Conservation (phyloP, 2,329 filamentous ascomycete genomes). For the Pestalotiopsis sp. region DNA sequence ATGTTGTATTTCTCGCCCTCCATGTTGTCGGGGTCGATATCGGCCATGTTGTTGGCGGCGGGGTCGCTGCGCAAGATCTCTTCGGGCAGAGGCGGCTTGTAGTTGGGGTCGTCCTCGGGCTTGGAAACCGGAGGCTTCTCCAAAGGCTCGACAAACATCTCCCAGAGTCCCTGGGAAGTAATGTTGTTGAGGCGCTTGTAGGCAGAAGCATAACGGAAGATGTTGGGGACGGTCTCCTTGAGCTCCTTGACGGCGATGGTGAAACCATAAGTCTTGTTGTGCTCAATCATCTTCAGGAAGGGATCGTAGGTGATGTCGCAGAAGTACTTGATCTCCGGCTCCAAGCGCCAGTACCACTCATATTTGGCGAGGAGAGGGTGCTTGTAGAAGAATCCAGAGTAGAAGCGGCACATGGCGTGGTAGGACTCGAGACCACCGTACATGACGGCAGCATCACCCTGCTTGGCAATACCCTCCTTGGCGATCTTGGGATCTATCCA, state of each 20-base stretch:
- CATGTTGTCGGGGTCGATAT: slow-evolving; percentile 91
- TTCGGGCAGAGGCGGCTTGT: slow-evolving; percentile 73
- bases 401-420: slow-evolving; percentile 99
- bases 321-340: slow-evolving; percentile 99
- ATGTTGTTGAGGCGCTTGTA: slow-evolving; percentile 94
- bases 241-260: slow-evolving; percentile 98
- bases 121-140: slow-evolving; percentile 62
- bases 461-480: slow-evolving; percentile 93
- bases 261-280: slow-evolving; percentile 98
- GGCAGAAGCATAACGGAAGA: slow-evolving; percentile 97
- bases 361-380: slow-evolving; percentile 94
- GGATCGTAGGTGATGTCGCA: slow-evolving; percentile 99
- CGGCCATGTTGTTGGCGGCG: slow-evolving; percentile 68
- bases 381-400: slow-evolving; percentile 98
- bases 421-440: slow-evolving; percentile 99
- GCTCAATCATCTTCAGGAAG: slow-evolving; percentile 90
- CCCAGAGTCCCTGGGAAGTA: slow-evolving; percentile 91
- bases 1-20: slow-evolving; percentile 99
- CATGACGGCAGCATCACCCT: slow-evolving; percentile 97
- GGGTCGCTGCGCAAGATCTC: slow-evolving; percentile 80
- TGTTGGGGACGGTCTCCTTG: slow-evolving; percentile 96
- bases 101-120: slow-evolving; percentile 64
- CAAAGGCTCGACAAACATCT: slow-evolving; percentile 89
- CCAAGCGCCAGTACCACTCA: slow-evolving; percentile 99
- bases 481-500: slow-evolving; percentile 95